Conservation (phyloP, 2,329 filamentous ascomycete species). For the Hymenoscyphus albidus region DNA sequence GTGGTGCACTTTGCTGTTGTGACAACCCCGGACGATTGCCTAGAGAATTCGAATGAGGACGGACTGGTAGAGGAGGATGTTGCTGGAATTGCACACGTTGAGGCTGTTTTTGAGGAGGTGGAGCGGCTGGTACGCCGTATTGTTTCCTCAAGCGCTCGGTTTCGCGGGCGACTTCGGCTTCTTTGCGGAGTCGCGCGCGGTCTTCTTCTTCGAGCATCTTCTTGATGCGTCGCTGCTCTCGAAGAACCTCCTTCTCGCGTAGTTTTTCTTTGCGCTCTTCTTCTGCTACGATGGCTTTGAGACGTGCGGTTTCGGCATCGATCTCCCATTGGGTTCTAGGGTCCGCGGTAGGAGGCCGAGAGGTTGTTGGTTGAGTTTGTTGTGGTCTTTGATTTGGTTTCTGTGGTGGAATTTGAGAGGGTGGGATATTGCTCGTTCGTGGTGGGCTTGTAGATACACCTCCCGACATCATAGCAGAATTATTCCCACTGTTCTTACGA, state of each 20-base stretch:
- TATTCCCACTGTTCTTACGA: constrained; percentile 17
- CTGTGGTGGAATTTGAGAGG: constrained; percentile 25
- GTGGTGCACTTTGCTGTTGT: constrained; percentile 30
- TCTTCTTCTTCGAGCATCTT: constrained; percentile 66
- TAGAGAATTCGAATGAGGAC: constrained; percentile 7
- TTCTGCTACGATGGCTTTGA: constrained; percentile 51
- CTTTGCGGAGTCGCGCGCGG: constrained; percentile 51
- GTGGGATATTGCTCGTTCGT: constrained; percentile 16
- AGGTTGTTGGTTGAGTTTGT: constrained; percentile 5
- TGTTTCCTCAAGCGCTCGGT: constrained; percentile 72
- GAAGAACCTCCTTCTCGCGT: constrained; percentile 52
- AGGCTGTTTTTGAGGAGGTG: constrained; percentile 15
- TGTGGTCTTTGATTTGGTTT: constrained; percentile 17
- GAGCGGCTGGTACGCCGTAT: constrained; percentile 49
- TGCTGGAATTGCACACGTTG: constrained; percentile 18
- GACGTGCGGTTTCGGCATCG: constrained; percentile 73
- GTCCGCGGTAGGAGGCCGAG: constrained; percentile 27
- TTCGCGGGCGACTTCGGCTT: constrained; percentile 67
- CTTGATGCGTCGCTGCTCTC: constrained; percentile 55
- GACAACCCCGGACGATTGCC: constrained; percentile 14
- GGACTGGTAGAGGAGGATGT: constrained; percentile 1
- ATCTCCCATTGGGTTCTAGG: constrained; percentile 44
- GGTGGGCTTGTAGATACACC: constrained; percentile 17
- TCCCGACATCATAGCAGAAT: constrained; percentile 31
- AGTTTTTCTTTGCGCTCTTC: constrained; percentile 38